Base-by-base conservation (phyloP, 495 filamentous ascomycete genomes). In the Glutinoglossum americanum region DNA sequence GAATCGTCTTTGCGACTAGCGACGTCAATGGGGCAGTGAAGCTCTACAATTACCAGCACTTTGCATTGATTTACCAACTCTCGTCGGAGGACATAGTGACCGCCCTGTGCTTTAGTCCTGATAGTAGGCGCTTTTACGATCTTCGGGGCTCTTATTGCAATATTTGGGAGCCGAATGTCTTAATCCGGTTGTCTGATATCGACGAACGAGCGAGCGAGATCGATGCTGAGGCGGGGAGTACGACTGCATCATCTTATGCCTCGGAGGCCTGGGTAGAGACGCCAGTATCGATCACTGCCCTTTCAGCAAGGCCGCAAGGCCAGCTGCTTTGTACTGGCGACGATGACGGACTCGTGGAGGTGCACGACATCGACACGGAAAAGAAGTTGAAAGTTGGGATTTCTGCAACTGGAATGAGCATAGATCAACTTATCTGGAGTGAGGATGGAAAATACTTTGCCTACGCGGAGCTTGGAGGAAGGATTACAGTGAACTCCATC, bases 1-100 rank as follows among this genome's bases (percentile, higher is more conserved):
- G 66, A 10, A 61, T 19, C 7, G 26, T 67, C 1, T 66, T 68
- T n/a, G 54, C 60, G 5, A 66, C 65, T 10, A 59, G 62, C 27
- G 47, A 62, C 57, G 59, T n/a, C 1, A 49, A 59, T 32, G 64
- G 66, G 3, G 61, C 41, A 9, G 45, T 68, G 13, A 61, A 62
- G 27, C n/a, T 68, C 19, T 68, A 57, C 51, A 58, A 58, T 51
- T 64, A 62, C n/a, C 3, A 44, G 1, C 27, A 61, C 32, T 65
- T 68, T 11, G 23, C 19, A 32, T 25, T 63, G 7, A 57, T 68
- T 10, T 66, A 64, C 49, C 62, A 64, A 37, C 57, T 65, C 8
- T 59, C 57, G 30, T 69, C 57, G 23, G 55, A 60, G 8, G 41
- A 58, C 33, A 7, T 62, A 10, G 48, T 65, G 10, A 60, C 32